Evolutionary conservation across 371 early-diverging fungal genomes (phyloP), one percentile per base, ranked within the genome.

Genomic region (Mucor indicus): DNA sequence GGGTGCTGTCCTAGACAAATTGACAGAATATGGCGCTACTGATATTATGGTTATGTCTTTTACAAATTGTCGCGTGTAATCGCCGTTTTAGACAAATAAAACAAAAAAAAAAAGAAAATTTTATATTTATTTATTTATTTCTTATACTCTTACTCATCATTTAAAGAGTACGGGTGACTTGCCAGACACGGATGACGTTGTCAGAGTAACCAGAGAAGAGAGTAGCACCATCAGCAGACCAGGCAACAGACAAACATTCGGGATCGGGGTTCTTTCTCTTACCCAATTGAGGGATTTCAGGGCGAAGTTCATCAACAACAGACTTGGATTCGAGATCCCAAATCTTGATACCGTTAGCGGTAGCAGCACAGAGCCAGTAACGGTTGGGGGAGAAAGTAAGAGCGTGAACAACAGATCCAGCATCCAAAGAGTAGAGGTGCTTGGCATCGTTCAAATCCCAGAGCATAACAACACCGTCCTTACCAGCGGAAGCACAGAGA

Each of bases 311-410:
- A 80, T 87, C 90, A 45, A 96, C 94, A 56, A 93, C 74, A 37
- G 86, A 79, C 90, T 97, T 96, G 83, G 84, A 85, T 79, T 96
- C 93, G 63, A 98, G 80, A 73, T 98, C 98, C 96, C 96, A 96
- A 83, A 98, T 91, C 90, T 92, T 93, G 86, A 98, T 95, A 77
- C 88, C 83, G 50, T 81, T 76, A 57, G 83, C 79, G 62, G 96
- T 96, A 76, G 97, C 98, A 64, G 96, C 96, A 85, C 94, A 93
- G 62, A 98, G 85, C 98, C 98, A 98, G 95, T 96, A 96, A 56
- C 96, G 88, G 91, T 96, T 96, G 69, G 96, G 95, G 57, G 94
- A 92, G 91, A 98, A 98, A 75, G 86, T 86, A 45, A 98, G 82
- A 67, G 95, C 87, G 84, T 95, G 87, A 86, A 98, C 90, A 61